A percentile compares a stretch with the other conserved stretches of the same genome.
phyloP scores from a whole-genome alignment of 257 asterid species.

The Solanum virginianum region DNA sequence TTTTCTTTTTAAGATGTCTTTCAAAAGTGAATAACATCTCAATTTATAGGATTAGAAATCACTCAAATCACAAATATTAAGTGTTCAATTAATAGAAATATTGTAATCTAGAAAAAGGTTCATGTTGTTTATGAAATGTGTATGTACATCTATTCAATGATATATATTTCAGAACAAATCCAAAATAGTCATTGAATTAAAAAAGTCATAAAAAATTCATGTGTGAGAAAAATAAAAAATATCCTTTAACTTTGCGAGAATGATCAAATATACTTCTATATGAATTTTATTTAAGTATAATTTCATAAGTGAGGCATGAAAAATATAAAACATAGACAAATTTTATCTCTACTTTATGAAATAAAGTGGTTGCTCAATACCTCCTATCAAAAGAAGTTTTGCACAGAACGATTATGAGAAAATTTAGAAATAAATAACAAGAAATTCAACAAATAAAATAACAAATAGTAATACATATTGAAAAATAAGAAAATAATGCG shows the following conservation, averaged over 20 bases:
- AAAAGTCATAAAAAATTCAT: neutral
- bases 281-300: fast-evolving
- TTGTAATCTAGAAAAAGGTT: neutral
- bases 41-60: neutral
- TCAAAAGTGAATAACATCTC: neutral
- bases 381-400: neutral
- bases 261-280: neutral
- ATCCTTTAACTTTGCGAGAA: neutral
- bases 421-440: neutral
- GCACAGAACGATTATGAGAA: neutral
- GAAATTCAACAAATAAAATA: too few relatives aligned
- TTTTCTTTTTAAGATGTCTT: neutral
- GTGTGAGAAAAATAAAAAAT: neutral
- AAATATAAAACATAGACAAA: neutral
- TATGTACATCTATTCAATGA: neutral
- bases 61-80: neutral
- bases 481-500: neutral
- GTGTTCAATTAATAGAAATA: neutral
- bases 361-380: neutral
- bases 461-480: neutral
- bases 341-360: neutral
- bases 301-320: too few relatives aligned
- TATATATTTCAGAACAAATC: neutral
- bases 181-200: neutral
- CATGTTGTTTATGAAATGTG: neutral